Percentiles rank a stretch among this genome's conserved stretches.
Evolutionary conservation across 2,329 filamentous ascomycete genomes (phyloP).

Genomic region (Fusarium chaquense): DNA sequence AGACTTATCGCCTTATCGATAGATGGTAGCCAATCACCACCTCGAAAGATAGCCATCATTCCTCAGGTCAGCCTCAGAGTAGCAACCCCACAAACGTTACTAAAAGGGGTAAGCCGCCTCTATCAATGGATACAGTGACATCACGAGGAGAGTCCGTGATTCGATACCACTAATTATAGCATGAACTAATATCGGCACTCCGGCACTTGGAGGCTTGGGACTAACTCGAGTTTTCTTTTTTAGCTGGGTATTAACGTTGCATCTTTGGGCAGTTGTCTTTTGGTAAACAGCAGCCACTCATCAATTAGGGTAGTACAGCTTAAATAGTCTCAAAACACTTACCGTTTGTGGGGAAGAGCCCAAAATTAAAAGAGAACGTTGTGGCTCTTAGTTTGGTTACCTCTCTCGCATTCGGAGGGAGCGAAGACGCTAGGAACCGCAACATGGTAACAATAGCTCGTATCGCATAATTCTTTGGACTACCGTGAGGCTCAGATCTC

Average conservation of each 20-base stretch:
- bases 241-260: slow-evolving; percentile 18
- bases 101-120: neutral
- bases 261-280: neutral
- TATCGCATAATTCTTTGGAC: neutral
- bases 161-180: slow-evolving; percentile 28
- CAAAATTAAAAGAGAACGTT: neutral
- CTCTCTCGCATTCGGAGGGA: neutral
- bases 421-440: neutral
- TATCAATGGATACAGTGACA: neutral
- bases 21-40: neutral
- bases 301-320: neutral
- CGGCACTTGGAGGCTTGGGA: slow-evolving; percentile 10
- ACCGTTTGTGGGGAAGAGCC: no score
- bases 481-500: slow-evolving; percentile 3
- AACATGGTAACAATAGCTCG: slow-evolving; percentile 13
- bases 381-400: neutral
- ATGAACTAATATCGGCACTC: slow-evolving; percentile 4
- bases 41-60: neutral
- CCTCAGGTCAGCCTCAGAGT: neutral
- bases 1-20: neutral
- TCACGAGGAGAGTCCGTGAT: slow-evolving; percentile 3
- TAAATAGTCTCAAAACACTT: neutral
- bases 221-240: neutral
- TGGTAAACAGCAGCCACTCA: no score
- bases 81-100: neutral